phyloP scores from a whole-genome alignment of 2,329 filamentous ascomycete species.

The Penicillium frequentans region DNA sequence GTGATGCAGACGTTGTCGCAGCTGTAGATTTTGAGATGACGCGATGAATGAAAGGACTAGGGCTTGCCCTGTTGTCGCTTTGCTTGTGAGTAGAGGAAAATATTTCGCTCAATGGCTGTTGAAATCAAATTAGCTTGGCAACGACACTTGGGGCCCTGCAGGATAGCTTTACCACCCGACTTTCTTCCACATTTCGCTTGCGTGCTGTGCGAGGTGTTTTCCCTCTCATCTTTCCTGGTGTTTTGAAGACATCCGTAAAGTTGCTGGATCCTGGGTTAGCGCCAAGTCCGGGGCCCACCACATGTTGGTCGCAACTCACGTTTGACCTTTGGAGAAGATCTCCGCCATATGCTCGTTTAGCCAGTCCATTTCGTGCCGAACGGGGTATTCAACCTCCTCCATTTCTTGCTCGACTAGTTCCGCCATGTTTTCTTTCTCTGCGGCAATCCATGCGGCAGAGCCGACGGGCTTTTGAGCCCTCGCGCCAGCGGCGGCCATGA shows the following conservation, averaged over 20 bases:
- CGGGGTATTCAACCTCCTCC: constrained; percentile 91
- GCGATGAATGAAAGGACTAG: constrained; percentile 36
- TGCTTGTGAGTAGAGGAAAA: constrained; percentile 45
- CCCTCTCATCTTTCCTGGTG: constrained; percentile 50
- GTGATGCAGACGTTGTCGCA: constrained; percentile 13
- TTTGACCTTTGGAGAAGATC: constrained; percentile 81
- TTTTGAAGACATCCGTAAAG: constrained; percentile 91
- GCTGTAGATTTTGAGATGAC: constrained; percentile 33
- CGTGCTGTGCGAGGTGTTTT: constrained; percentile 50
- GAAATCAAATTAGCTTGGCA: constrained; percentile 6
- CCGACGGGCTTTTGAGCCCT: constrained; percentile 62
- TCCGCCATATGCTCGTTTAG: constrained; percentile 98
- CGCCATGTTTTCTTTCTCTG: constrained; percentile 76
- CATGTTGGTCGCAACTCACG: constrained; percentile 60
- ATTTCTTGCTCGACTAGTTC: constrained; percentile 77
- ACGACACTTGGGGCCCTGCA: constrained; percentile 4
- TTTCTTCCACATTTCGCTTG: constrained; percentile 44
- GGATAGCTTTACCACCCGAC: constrained; percentile 43
- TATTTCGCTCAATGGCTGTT: constrained; percentile 49
- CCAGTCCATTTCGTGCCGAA: constrained; percentile 94
- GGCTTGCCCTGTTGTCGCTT: constrained; percentile 32
- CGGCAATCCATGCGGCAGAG: constrained; percentile 79
- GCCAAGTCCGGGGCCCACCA: constrained; percentile 3
- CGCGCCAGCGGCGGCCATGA: constrained; percentile 39
- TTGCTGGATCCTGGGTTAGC: constrained; percentile 61